Evolutionary conservation across 2,329 filamentous ascomycete genomes (phyloP).

Genomic region (Aspergillus sp.): DNA sequence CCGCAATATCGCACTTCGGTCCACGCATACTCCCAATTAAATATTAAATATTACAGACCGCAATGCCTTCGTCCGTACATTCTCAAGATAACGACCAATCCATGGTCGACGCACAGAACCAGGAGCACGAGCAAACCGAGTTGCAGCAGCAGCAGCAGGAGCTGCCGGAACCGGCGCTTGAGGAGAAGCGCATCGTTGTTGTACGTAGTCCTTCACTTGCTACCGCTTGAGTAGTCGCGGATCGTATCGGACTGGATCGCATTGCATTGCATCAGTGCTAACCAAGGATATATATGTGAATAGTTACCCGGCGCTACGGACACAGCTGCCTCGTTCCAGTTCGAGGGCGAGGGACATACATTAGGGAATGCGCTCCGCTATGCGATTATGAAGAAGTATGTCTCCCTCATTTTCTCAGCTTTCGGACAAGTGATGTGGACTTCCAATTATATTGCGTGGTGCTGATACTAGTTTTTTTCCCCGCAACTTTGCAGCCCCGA

Average conservation of each 20-base stretch:
- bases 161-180: constrained; percentile 12
- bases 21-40: not conserved
- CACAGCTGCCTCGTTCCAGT: constrained; percentile 91
- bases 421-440: not conserved
- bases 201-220: constrained; percentile 41
- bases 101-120: constrained; percentile 39
- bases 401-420: not conserved
- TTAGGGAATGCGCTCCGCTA: constrained; percentile 91
- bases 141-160: constrained; percentile 25
- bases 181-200: constrained; percentile 61
- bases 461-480: not conserved
- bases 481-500: constrained; percentile 68
- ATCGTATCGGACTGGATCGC: not conserved
- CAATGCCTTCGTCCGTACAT: constrained; percentile 40
- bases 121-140: constrained; percentile 45
- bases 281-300: not conserved
- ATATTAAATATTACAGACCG: not conserved
- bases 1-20: not conserved
- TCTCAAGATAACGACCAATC: constrained; percentile 42
- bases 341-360: constrained; percentile 90
- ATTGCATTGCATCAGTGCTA: not conserved
- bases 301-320: constrained; percentile 82
- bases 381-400: constrained; percentile 98
- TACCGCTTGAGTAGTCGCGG: no score
- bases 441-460: not conserved